Base-by-base conservation (phyloP, 495 filamentous ascomycete genomes). In the Neurospora sp. region DNA sequence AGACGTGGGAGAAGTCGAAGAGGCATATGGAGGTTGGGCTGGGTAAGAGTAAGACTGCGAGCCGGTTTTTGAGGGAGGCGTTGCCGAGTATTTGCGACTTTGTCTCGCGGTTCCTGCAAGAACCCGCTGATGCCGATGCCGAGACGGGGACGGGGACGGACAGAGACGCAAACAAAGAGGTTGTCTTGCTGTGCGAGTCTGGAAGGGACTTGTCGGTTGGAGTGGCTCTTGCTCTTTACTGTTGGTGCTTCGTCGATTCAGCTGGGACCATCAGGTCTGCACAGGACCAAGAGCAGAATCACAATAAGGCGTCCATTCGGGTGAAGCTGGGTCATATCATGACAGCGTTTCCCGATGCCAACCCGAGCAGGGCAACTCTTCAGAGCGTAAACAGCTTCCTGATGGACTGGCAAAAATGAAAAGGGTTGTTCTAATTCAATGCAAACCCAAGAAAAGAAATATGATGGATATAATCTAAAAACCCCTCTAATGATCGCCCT, bases 371-470 rank as follows among this genome's bases (percentile, higher is more conserved):
- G 48, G 86, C 90, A 39, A 97, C 93, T 1, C 81, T 98, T 70
- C 92, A 97, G 79, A 91, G 90, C 72, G 90, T 98, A 46, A 97
- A 98, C 82, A 90, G 91, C 46, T 97, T 93, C 75, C 83, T 98
- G 66, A 96, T 98, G 89, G 84, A 84, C 70, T 84, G 80, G 79
- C 75, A 78, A 35, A 79, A 78, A 72, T 82, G 72, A 75, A 20
- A 46, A 37, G 31, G 71, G n/a, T 42, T 16, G 27, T 40, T 44
- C 3, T 8, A 37, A 66, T 66, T 66, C 6, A 66, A 66, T 66
- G 23, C 23, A 16, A 66, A 16, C 35, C 54, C 27, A 39, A 41
- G 20, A 40, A 46, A 18, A 70, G 35, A 66, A 23, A 48, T 18
- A 71, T 10, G 70, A 39, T 69, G 48, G 69, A 72, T 76, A 70